Conservation (phyloP, 1,284 basidiomycete genomes). For the Flammula alnicola region DNA sequence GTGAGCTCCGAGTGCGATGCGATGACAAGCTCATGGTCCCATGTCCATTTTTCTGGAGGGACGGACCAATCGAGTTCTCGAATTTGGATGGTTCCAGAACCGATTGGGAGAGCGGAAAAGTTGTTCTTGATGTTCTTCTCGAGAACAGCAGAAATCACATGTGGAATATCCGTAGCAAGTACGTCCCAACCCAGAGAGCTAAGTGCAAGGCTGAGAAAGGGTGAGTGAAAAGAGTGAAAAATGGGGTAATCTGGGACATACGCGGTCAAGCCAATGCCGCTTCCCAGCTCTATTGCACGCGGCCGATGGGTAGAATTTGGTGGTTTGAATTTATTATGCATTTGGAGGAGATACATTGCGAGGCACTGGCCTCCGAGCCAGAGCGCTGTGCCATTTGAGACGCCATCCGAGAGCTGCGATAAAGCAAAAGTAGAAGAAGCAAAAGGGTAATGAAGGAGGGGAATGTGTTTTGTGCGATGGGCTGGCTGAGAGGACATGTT, state of each 20-base stretch:
- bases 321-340: conserved; percentile 27
- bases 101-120: conserved; percentile 38
- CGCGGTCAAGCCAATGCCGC: conserved; percentile 82
- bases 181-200: conserved; percentile 77
- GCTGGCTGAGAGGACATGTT: conserved; percentile 50
- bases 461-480: conserved; percentile 71
- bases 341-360: conserved; percentile 58
- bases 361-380: conserved; percentile 87
- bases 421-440: conserved; percentile 47
- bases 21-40: conserved; percentile 49
- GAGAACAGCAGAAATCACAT: conserved; percentile 73
- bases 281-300: conserved; percentile 78
- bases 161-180: conserved; percentile 77
- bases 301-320: conserved; percentile 34
- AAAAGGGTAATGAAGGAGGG: conserved; percentile 54
- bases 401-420: conserved; percentile 60
- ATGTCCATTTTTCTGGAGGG: conserved; percentile 56
- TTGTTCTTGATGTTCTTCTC: conserved; percentile 66
- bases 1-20: conserved; percentile 31
- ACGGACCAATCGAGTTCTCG: conserved; percentile 71
- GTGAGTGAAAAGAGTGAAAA: conserved; percentile 18
- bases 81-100: conserved; percentile 49
- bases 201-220: conserved; percentile 54
- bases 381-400: conserved; percentile 83
- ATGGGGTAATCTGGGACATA: conserved; percentile 42